phyloP scores from a whole-genome alignment of 768 basidiomycete genomes.

The Lactarius quietus region DNA sequence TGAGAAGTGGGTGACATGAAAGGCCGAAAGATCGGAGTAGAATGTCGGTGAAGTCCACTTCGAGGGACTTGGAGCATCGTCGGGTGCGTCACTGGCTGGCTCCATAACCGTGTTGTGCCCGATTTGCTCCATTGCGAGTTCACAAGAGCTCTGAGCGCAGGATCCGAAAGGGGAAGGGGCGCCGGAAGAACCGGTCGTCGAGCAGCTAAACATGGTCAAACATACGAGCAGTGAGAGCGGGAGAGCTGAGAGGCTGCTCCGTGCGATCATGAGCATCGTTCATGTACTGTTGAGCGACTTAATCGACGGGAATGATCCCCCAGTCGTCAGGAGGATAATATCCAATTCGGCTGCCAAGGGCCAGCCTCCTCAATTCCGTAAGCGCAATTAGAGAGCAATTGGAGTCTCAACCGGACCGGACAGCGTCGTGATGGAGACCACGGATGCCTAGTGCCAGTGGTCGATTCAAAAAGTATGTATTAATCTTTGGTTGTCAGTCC shows the following conservation, averaged over 20 bases:
- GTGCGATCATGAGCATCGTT: background rate
- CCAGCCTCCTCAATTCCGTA: background rate
- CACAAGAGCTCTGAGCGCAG: background rate
- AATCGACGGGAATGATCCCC: background rate
- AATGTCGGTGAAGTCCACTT: slow-evolving; percentile 14
- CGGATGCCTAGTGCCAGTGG: too few species aligned
- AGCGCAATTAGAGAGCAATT: background rate
- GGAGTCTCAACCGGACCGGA: too few species aligned
- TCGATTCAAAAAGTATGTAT: too few species aligned
- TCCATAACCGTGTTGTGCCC: background rate
- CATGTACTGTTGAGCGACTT: background rate
- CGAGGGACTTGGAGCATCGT: background rate
- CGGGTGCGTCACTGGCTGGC: background rate
- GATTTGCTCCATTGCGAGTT: background rate
- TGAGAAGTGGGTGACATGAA: slow-evolving; percentile 21
- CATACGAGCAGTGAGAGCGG: background rate
- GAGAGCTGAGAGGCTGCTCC: background rate
- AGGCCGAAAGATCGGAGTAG: slow-evolving; percentile 18
- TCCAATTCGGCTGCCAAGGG: background rate
- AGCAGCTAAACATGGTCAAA: background rate
- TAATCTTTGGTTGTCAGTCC: too few species aligned
- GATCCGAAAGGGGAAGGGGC: background rate
- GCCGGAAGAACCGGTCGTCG: background rate
- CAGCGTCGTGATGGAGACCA: too few species aligned
- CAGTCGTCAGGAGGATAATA: background rate